A percentile compares a stretch with the other conserved stretches of the same genome.
These are phyloP conservation scores for Plasmodium gallinaceum DNA, from an alignment of 169 alveolate genomes.

Conservation along the genomic window DNA sequence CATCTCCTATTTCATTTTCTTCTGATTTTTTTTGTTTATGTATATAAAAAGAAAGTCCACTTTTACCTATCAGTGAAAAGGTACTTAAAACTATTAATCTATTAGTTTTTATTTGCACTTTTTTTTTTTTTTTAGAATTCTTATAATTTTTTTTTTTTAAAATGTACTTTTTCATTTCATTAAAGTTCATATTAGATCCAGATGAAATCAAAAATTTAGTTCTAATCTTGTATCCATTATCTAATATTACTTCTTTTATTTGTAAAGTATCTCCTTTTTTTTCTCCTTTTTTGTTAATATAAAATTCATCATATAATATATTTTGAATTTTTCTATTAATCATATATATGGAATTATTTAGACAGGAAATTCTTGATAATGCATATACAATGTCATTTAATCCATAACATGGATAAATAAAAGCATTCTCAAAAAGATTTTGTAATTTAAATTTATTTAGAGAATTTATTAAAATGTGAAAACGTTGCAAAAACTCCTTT, in stretches of 20 bases:
- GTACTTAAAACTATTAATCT: constrained; percentile 60
- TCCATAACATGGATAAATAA: constrained; percentile 69
- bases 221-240: constrained; percentile 43
- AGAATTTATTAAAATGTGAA: constrained; percentile 55
- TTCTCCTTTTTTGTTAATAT: neutral
- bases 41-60: constrained; percentile 54
- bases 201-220: constrained; percentile 67
- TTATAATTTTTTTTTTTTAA: constrained; percentile 7
- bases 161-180: constrained; percentile 46
- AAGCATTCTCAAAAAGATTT: constrained; percentile 44
- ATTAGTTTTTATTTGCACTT: constrained; percentile 15
- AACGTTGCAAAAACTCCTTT: constrained; percentile 41
- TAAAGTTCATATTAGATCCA: constrained; percentile 52
- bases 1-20: neutral
- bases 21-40: constrained; percentile 40
- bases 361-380: constrained; percentile 47
- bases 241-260: constrained; percentile 32
- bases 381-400: constrained; percentile 62
- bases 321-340: constrained; percentile 56
- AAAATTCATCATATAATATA: constrained; percentile 10
- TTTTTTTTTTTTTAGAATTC: neutral
- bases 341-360: constrained; percentile 65
- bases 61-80: constrained; percentile 45
- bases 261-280: constrained; percentile 3
- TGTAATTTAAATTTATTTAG: constrained; percentile 62